A percentile compares a stretch with the other conserved stretches of the same genome.
Conservation (phyloP, 129 eudicot species). For the Centella asiatica region DNA sequence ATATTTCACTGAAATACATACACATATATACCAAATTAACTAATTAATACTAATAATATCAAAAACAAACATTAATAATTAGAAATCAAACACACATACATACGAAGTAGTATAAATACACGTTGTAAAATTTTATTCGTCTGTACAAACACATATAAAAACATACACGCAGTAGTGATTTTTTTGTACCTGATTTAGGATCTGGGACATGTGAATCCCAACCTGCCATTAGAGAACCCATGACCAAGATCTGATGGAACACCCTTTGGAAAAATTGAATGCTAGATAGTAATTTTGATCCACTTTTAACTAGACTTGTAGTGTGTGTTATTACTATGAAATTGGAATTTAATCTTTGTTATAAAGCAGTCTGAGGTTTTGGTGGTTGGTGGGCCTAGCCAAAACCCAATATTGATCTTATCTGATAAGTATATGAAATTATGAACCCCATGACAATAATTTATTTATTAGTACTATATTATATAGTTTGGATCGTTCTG, state of each 20-base stretch:
- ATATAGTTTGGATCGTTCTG: background rate
- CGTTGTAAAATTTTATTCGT: too few relatives aligned
- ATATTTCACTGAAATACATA: conserved; percentile 20
- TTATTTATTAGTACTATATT: too few relatives aligned
- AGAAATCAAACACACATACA: background rate
- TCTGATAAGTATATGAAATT: background rate
- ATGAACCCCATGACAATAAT: too few relatives aligned
- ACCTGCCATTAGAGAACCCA: conserved; percentile 85
- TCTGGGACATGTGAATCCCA: conserved; percentile 61
- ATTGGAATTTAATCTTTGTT: background rate
- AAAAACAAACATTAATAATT: background rate
- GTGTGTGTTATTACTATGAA: too few relatives aligned
- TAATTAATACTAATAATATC: too few relatives aligned
- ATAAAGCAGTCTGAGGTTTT: background rate
- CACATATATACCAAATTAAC: background rate
- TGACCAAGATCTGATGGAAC: too few relatives aligned
- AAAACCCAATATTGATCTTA: background rate
- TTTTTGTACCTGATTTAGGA: conserved; percentile 38
- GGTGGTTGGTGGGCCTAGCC: background rate
- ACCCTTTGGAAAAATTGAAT: too few relatives aligned
- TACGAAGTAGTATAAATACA: background rate
- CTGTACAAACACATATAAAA: background rate
- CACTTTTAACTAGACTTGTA: too few relatives aligned
- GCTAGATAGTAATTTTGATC: too few relatives aligned
- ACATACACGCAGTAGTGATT: background rate